These are phyloP conservation scores for Ceratocystis ficicola DNA, from an alignment of 2,329 filamentous ascomycete genomes.

Conservation along the genomic window DNA sequence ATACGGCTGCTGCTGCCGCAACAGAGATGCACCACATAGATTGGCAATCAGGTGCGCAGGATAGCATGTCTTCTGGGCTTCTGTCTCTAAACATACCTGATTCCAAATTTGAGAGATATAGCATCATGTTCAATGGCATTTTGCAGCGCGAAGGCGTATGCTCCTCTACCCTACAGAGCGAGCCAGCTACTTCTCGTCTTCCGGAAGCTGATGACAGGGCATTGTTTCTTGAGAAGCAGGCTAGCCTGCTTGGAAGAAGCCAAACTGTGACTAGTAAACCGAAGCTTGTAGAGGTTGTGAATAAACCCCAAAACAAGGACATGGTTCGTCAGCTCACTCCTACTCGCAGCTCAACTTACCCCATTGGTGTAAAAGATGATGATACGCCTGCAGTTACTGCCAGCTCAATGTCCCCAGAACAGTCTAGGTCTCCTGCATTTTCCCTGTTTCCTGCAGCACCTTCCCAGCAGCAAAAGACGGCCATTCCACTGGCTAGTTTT, in stretches of 20 bases:
- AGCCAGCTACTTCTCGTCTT: background rate
- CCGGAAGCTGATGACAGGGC: background rate
- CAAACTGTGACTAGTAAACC: conserved; percentile 46
- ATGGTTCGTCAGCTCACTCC: conserved; percentile 11
- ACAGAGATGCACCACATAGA: background rate
- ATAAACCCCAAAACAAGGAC: conserved; percentile 17
- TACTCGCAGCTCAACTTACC: conserved; percentile 20
- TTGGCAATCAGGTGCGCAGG: conserved; percentile 11
- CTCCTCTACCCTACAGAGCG: background rate
- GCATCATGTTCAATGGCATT: conserved; percentile 79
- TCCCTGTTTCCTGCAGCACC: conserved; percentile 35
- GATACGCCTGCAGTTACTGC: background rate
- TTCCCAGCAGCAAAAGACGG: conserved; percentile 22
- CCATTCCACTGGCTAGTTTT: background rate
- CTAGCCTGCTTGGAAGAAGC: conserved; percentile 42
- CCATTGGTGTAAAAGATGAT: conserved; percentile 6
- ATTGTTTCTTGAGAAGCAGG: conserved; percentile 26
- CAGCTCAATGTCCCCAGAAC: background rate
- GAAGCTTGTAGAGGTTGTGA: conserved; percentile 26
- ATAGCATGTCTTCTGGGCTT: conserved; percentile 30
- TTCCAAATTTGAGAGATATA: conserved; percentile 75
- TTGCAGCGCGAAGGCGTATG: conserved; percentile 36
- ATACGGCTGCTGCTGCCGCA: background rate
- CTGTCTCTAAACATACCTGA: conserved; percentile 71
- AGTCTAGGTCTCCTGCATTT: conserved; percentile 33